Evolutionary conservation across 129 eudicot genomes (phyloP), one percentile per base, ranked within the genome.

Genomic region (Flaveria sonorensis): DNA sequence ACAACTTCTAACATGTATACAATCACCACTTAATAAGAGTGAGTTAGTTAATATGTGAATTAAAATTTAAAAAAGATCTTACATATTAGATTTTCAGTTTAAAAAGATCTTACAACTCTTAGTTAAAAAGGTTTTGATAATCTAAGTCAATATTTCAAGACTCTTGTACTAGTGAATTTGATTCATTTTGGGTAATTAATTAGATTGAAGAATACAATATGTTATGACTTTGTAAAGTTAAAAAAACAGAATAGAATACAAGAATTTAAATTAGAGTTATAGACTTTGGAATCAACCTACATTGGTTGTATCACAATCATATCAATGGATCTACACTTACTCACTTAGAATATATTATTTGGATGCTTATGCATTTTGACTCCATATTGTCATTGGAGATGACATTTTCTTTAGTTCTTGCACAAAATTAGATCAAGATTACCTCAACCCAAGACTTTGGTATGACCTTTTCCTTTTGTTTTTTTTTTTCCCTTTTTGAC

Each of bases 291-390:
- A 79, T 79, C 83, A 71, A 48, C 73, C 72, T 79, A 50, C 66
- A 62, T 48, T 71, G 82, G 47, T 77, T 79, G 61, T 70, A 61
- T 79, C 67, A 62, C 73, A 64, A 64, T 79, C 83, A 79, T 71
- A 79, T 71, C 78, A 65, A 62, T 71, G 83, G 73, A 79, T 72
- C 68, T 71, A 79, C 73, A 79, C 83, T n/a, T n/a, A n/a, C n/a
- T n/a, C n/a, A n/a, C n/a, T 23, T 32, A 12, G 68, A 71, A 79
- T 72, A 71, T 48, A 61, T 71, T 79, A 66, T 79, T 79, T 79
- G 68, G 81, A 77, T 77, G 74, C 81, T 63, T 62, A 30, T 75
- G 39, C 70, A 57, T 46, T 59, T 78, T 78, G 76, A 78, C 75
- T n/a, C 43, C 36, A 6, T 59, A 59, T 30, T 43, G 42, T 57